phyloP scores from a whole-genome alignment of 495 filamentous ascomycete genomes.

The Lentithecium fluviatile region DNA sequence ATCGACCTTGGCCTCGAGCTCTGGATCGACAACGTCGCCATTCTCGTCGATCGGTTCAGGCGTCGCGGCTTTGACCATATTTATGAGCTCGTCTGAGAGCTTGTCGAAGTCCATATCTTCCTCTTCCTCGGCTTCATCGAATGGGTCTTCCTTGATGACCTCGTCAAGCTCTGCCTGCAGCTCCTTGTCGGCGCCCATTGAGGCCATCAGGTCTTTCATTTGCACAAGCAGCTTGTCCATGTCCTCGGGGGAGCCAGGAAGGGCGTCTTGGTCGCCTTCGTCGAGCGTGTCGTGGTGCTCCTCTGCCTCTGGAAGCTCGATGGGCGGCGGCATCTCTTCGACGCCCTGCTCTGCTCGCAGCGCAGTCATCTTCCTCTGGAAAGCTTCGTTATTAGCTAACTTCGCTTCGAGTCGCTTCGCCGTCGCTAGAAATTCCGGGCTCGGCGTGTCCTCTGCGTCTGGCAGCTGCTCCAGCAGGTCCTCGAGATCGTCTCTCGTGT shows the following conservation, averaged over 20 bases:
- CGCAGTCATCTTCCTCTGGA: constrained; percentile 5
- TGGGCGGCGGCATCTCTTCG: background rate
- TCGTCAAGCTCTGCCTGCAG: background rate
- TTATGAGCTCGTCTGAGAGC: constrained; percentile 2
- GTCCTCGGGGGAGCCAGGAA: background rate
- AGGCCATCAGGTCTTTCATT: background rate
- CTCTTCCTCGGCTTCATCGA: background rate
- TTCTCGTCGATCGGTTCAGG: background rate
- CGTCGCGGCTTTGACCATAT: background rate
- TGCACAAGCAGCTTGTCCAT: constrained; percentile 2
- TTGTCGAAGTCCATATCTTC: background rate
- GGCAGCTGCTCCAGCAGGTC: constrained; percentile 2
- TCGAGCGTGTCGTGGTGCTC: background rate
- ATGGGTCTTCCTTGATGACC: background rate
- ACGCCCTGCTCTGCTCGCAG: constrained; percentile 1
- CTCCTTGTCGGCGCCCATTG: background rate
- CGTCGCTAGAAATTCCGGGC: constrained; percentile 1
- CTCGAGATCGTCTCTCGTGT: background rate
- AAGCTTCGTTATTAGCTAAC: constrained; percentile 4
- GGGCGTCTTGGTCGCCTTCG: constrained; percentile 2
- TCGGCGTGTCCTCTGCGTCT: constrained; percentile 1
- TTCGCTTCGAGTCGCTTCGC: background rate
- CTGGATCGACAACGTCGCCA: background rate
- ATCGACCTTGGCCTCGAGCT: constrained; percentile 24
- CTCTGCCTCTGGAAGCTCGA: background rate